These are phyloP conservation scores for Dactylis glomerata DNA, from an alignment of 176 grass and related monocot species.

Conservation along the genomic window DNA sequence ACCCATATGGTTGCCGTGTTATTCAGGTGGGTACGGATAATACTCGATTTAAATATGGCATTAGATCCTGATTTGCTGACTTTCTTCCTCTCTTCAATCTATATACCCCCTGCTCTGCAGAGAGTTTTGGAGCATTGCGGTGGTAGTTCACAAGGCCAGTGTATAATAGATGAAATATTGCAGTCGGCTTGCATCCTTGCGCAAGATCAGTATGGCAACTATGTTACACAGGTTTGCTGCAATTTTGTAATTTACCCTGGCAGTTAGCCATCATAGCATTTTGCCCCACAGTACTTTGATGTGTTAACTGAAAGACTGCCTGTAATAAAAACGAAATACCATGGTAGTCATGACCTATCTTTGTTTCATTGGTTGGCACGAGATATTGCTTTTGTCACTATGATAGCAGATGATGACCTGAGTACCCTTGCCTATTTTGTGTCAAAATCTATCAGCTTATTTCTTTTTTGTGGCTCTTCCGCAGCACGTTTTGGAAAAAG, in stretches of 20 bases:
- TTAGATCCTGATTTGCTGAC: neutral
- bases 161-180: conserved; percentile 97
- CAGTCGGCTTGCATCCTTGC: conserved; percentile 81
- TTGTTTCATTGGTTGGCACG: neutral
- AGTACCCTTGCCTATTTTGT: neutral
- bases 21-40: conserved; percentile 70
- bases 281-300: neutral
- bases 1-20: conserved; percentile 97
- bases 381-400: neutral
- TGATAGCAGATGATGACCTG: conserved; percentile 11
- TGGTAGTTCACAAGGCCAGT: conserved; percentile 71
- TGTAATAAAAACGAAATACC: neutral
- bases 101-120: conserved; percentile 31
- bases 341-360: neutral
- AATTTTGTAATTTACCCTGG: neutral
- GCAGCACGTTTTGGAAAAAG: conserved; percentile 95
- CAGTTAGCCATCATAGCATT: neutral
- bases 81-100: conserved; percentile 8
- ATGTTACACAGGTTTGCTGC: conserved; percentile 84
- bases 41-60: neutral
- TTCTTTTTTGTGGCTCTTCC: neutral
- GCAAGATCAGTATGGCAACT: conserved; percentile 99
- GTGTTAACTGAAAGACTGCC: neutral
- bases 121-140: conserved; percentile 94
- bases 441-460: neutral